phyloP scores from a whole-genome alignment of 179 eudicot genomes.

The Sideroxylon spinosum region DNA sequence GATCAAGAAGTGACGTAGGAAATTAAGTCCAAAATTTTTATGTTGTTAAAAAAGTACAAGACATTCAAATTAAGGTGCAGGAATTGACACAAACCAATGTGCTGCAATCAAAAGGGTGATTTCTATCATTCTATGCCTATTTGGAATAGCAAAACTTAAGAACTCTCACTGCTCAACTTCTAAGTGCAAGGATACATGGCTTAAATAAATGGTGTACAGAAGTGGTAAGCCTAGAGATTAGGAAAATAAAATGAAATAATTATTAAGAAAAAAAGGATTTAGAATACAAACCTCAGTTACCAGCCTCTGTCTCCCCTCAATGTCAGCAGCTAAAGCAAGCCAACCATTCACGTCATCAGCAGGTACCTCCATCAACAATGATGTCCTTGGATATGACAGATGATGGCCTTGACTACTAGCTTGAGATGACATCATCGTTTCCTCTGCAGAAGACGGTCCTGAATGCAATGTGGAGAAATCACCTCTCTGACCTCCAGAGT shows the following conservation, averaged over 20 bases:
- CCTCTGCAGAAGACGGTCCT: constrained; percentile 27
- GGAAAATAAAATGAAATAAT: background rate
- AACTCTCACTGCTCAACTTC: background rate
- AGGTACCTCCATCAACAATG: constrained; percentile 29
- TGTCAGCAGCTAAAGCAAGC: constrained; percentile 38
- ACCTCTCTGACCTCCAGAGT: constrained; percentile 35
- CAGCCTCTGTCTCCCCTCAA: constrained; percentile 40
- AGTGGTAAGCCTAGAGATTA: background rate
- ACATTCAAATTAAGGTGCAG: background rate
- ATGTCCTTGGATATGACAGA: constrained; percentile 22
- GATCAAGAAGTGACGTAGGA: too few relatives aligned
- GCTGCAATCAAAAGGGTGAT: constrained; percentile 9
- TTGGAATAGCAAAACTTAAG: background rate
- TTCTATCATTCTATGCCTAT: background rate
- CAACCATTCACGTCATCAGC: constrained; percentile 36
- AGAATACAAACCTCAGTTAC: constrained; percentile 33
- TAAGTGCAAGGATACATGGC: background rate
- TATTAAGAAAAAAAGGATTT: background rate
- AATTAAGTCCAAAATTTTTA: background rate
- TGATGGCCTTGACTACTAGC: constrained; percentile 24
- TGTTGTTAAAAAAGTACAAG: too few relatives aligned
- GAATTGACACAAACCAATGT: background rate
- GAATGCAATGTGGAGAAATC: constrained; percentile 23
- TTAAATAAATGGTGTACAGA: background rate
- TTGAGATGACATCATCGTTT: constrained; percentile 25